Evolutionary conservation across 1,284 basidiomycete genomes (phyloP).

Genomic region (Ganoderma meredithae): DNA sequence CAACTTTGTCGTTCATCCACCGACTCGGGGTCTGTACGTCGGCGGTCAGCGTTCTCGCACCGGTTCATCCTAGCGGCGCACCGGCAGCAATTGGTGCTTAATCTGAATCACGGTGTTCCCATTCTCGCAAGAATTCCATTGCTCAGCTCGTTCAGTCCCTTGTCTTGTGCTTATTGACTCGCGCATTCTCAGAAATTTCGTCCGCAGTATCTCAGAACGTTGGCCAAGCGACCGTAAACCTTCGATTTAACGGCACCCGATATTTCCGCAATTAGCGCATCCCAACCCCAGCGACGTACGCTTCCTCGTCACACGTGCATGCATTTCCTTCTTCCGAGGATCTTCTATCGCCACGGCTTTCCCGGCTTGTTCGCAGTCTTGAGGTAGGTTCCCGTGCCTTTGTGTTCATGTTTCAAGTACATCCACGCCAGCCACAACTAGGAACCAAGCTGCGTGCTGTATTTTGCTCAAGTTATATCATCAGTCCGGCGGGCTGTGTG

Average conservation of each 20-base stretch:
- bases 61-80: slow-evolving; percentile 11
- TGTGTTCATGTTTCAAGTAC: slow-evolving; percentile 5
- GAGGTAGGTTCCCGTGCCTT: slow-evolving; percentile 6
- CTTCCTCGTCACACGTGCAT: slow-evolving; percentile 8
- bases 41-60: slow-evolving; percentile 4
- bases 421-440: slow-evolving; percentile 4
- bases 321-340: slow-evolving; percentile 2
- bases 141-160: slow-evolving; percentile 8
- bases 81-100: slow-evolving; percentile 16
- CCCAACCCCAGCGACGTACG: neutral
- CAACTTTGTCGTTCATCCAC: slow-evolving; percentile 9
- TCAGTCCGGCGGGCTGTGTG: slow-evolving; percentile 4
- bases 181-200: neutral
- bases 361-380: slow-evolving; percentile 11
- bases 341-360: slow-evolving; percentile 16
- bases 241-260: slow-evolving; percentile 4
- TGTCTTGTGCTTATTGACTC: slow-evolving; percentile 8
- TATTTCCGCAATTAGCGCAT: slow-evolving; percentile 8
- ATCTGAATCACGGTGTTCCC: slow-evolving; percentile 5
- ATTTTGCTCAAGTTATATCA: neutral
- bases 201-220: slow-evolving; percentile 5
- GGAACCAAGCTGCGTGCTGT: slow-evolving; percentile 1
- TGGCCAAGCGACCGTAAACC: neutral
- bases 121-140: slow-evolving; percentile 4
- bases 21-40: slow-evolving; percentile 11